Evolutionary conservation across 2,329 filamentous ascomycete species (phyloP).

Genomic region (Rhinocladiella mackenziei): DNA sequence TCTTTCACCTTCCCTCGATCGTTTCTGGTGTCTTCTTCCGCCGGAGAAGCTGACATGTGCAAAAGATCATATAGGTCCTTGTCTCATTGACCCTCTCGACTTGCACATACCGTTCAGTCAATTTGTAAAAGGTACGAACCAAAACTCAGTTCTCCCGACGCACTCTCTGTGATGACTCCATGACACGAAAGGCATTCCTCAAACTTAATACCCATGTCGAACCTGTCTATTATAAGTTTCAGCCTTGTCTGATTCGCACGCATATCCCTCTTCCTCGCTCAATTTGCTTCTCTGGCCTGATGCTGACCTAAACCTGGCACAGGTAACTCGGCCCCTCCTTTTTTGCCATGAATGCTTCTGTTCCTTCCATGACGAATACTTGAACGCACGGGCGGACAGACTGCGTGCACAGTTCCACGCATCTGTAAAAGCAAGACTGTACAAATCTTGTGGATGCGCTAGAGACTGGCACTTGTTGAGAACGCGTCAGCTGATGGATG

Average conservation of each 20-base stretch:
- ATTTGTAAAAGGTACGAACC: conserved; percentile 47
- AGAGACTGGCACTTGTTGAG: conserved; percentile 60
- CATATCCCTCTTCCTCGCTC: conserved; percentile 2
- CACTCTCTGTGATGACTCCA: conserved; percentile 55
- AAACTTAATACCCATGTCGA: conserved; percentile 63
- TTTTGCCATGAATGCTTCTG: conserved; percentile 25
- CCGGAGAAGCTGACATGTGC: conserved; percentile 5
- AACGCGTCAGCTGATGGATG: conserved; percentile 60
- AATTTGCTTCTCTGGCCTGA: conserved; percentile 1
- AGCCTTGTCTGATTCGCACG: conserved; percentile 60
- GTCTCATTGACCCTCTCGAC: too few relatives aligned
- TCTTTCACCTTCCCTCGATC: conserved; percentile 6
- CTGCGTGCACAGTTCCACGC: conserved; percentile 49
- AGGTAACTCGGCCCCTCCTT: conserved; percentile 24
- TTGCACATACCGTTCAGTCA: neutral
- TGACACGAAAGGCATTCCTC: conserved; percentile 67
- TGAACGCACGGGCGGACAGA: conserved; percentile 70
- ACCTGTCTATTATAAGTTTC: conserved; percentile 62
- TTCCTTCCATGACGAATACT: conserved; percentile 53
- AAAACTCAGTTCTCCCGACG: conserved; percentile 20
- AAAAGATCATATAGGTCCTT: conserved; percentile 6
- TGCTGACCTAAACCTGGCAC: conserved; percentile 22
- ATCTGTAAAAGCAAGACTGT: conserved; percentile 55
- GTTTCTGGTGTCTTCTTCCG: neutral
- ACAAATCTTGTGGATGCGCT: conserved; percentile 60